Evolutionary conservation across 352 stramenopile genomes (phyloP), one percentile per base, ranked within the genome.

Genomic region (Phytophthora melonis): DNA sequence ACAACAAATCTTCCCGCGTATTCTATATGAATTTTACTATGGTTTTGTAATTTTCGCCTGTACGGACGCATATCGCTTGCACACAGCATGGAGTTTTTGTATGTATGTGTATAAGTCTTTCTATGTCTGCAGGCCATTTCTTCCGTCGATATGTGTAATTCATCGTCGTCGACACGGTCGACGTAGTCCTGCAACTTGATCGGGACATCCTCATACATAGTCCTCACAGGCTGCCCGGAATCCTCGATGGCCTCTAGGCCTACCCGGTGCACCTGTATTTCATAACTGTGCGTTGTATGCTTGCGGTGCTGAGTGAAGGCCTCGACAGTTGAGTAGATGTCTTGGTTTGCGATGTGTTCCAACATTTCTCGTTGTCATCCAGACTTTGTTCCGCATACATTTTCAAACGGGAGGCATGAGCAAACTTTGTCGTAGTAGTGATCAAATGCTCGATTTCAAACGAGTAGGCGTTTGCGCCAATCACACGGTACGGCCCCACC

Each of bases 381-480:
- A 62, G 25, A 7, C 53, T 56, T 25, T 47, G 19, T 36, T 69
- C 53, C 7, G 52, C 39, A 34, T 69, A 69, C 25, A 61, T 16
- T 21, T 69, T 69, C n/a, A 69, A 5, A 18, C 53, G 16, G 39
- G 62, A 69, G 13, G 53, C 36, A 62, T 69, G 50, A 1, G 39
- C 49, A 3, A n/a, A 9, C 16, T 41, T 41, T 14, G 61, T 60
- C 23, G n/a, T 25, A 30, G 19, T 39, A 56, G 52, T 62, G 5
- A 69, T n/a, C 18, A 69, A 16, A 18, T 58, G 54, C 41, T 70
- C 27, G 41, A 70, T 63, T 21, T 70, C 63, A 30, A 70, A 63
- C 30, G 53, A 70, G 53, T 70, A 63, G 16, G 14, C 14, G 13
- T 70, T 70, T 13, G 53, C 14, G 25, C 39, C 34, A 30, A 63